Percentiles rank a stretch among this genome's conserved stretches.
Conservation (phyloP, 2,329 filamentous ascomycete species). For the Talaromyces sp. region DNA sequence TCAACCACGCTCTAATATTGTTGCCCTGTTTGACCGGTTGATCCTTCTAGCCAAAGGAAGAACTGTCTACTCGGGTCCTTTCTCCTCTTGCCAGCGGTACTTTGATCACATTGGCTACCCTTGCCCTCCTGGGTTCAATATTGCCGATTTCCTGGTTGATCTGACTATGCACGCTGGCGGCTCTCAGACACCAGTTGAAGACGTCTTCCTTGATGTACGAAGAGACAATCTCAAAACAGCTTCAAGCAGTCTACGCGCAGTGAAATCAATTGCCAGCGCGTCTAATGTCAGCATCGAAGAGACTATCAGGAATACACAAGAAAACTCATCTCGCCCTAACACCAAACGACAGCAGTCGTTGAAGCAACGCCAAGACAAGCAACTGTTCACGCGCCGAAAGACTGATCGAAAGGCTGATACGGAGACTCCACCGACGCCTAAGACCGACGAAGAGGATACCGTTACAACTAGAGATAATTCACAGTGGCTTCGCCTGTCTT, state of each 20-base stretch:
- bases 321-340: conserved; percentile 60
- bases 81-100: conserved; percentile 80
- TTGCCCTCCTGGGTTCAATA: conserved; percentile 96
- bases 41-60: conserved; percentile 82
- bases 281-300: conserved; percentile 70
- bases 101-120: conserved; percentile 89
- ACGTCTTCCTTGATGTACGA: conserved; percentile 55
- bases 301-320: conserved; percentile 56
- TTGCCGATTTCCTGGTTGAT: conserved; percentile 95
- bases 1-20: conserved; percentile 95
- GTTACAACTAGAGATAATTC: conserved; percentile 50
- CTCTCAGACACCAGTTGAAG: conserved; percentile 50
- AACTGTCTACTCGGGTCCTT: conserved; percentile 89
- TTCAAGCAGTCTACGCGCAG: conserved; percentile 78
- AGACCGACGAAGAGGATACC: conserved; percentile 57
- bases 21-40: conserved; percentile 92
- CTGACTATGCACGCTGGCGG: conserved; percentile 90
- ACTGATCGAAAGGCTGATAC: conserved; percentile 58
- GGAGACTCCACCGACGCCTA: conserved; percentile 54
- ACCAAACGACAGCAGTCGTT: conserved; percentile 73
- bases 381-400: conserved; percentile 81
- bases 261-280: conserved; percentile 84
- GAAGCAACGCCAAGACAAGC: conserved; percentile 77
- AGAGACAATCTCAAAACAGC: conserved; percentile 63
- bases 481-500: conserved; percentile 57